phyloP scores from a whole-genome alignment of 2,329 filamentous ascomycete genomes.

The Chaetothyriales sp. region DNA sequence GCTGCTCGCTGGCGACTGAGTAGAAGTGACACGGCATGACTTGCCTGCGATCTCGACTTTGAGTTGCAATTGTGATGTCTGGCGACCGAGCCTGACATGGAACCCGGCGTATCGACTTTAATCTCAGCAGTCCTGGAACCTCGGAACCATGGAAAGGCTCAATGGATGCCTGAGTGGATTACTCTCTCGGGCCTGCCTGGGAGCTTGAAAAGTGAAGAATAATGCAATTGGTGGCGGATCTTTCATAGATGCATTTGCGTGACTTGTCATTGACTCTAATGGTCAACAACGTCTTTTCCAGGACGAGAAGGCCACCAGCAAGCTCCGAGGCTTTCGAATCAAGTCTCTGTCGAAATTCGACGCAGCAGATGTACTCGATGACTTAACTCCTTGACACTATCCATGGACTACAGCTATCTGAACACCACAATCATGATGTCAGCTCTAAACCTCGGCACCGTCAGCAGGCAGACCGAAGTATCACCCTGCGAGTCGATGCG shows the following conservation, averaged over 20 bases:
- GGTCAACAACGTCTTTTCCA: not conserved
- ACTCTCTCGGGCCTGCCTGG: not conserved
- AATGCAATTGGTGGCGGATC: not conserved
- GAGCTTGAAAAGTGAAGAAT: no score
- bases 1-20: not conserved
- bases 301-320: not conserved
- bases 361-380: not conserved
- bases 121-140: not conserved
- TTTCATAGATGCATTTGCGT: not conserved
- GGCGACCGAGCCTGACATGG: not conserved
- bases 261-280: not conserved
- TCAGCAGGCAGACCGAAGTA: not conserved
- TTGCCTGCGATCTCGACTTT: not conserved
- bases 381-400: not conserved
- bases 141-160: not conserved
- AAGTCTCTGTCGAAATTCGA: not conserved
- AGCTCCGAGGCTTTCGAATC: not conserved
- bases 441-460: not conserved
- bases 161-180: not conserved
- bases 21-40: not conserved
- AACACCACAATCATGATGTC: not conserved
- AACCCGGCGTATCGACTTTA: not conserved
- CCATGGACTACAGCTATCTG: not conserved
- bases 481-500: no score
- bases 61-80: not conserved